Conservation (phyloP, 139 green algal genomes). For the Tetraselmis chui region DNA sequence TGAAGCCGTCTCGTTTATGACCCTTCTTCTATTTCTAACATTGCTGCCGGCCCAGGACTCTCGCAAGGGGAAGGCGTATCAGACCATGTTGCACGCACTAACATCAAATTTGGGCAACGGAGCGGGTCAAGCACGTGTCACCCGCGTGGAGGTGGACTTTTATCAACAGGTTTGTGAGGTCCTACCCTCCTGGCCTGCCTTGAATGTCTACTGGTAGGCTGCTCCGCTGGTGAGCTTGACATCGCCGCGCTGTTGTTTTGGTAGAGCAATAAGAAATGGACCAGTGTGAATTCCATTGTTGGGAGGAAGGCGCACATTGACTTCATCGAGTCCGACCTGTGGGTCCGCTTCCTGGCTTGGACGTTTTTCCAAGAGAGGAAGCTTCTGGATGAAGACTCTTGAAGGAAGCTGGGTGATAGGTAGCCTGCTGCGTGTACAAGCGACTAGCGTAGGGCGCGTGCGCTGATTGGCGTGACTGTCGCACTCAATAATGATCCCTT, state of each 20-base stretch:
- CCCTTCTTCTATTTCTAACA: too few relatives aligned
- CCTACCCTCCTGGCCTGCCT: too few relatives aligned
- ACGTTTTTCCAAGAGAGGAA: conserved; percentile 2
- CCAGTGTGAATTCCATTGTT: conserved; percentile 26
- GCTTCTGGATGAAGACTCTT: background rate
- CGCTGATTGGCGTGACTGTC: too few relatives aligned
- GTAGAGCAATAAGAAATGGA: background rate
- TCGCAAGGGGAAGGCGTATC: conserved; percentile 7
- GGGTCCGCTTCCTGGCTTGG: conserved; percentile 26
- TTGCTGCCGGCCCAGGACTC: conserved; percentile 1
- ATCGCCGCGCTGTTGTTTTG: background rate
- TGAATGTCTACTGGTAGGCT: background rate
- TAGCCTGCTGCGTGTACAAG: too few relatives aligned
- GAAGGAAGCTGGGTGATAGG: too few relatives aligned
- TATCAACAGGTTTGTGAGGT: background rate
- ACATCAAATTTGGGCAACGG: conserved; percentile 7
- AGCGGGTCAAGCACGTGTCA: background rate
- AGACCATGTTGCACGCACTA: conserved; percentile 11
- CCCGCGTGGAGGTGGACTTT: conserved; percentile 34
- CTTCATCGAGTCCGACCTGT: conserved; percentile 44
- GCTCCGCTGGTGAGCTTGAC: background rate
- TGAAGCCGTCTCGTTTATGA: too few relatives aligned
- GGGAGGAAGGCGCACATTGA: conserved; percentile 53
- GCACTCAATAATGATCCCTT: too few relatives aligned
- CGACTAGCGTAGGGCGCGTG: too few relatives aligned